A percentile compares a stretch with the other conserved stretches of the same genome.
These are phyloP conservation scores for Aureobasidium sp. DNA, from an alignment of 2,329 filamentous ascomycete genomes.

Conservation along the genomic window DNA sequence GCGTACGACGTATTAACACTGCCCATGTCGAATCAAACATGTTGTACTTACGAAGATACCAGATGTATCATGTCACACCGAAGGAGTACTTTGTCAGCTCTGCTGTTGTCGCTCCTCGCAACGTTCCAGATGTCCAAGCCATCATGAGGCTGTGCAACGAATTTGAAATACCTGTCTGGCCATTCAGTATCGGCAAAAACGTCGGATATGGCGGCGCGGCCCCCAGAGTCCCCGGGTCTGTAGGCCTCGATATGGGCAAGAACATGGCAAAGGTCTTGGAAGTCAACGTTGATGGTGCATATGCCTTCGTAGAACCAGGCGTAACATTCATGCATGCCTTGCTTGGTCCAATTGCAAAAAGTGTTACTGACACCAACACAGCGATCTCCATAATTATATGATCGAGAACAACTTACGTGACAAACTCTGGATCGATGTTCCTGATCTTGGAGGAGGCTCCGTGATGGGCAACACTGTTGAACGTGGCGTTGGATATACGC, in stretches of 20 bases:
- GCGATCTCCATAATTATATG: slow-evolving; percentile 45
- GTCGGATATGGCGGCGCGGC: slow-evolving; percentile 51
- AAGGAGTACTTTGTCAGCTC: slow-evolving; percentile 41
- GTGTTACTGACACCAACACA: background rate
- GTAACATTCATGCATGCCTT: slow-evolving; percentile 42
- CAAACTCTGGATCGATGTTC: slow-evolving; percentile 39
- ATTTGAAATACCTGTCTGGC: slow-evolving; percentile 42
- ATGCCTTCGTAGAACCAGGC: slow-evolving; percentile 49
- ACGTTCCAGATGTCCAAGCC: slow-evolving; percentile 40
- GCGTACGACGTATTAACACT: slow-evolving; percentile 4
- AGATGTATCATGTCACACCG: slow-evolving; percentile 30
- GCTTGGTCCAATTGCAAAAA: background rate
- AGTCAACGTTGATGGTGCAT: slow-evolving; percentile 44
- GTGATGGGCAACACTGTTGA: slow-evolving; percentile 47
- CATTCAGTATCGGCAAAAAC: slow-evolving; percentile 45
- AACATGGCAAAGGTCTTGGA: slow-evolving; percentile 49
- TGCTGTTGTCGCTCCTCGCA: slow-evolving; percentile 33
- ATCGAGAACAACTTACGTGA: slow-evolving; percentile 32
- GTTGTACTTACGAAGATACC: background rate
- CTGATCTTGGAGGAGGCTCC: slow-evolving; percentile 45
- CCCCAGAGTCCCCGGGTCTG: slow-evolving; percentile 45
- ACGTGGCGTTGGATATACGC: slow-evolving; percentile 37
- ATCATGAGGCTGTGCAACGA: slow-evolving; percentile 43
- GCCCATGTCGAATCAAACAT: background rate
- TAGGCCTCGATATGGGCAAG: slow-evolving; percentile 46